Evolutionary conservation across 306 rosid genomes (phyloP).

Genomic region (Dryas alaskensis): DNA sequence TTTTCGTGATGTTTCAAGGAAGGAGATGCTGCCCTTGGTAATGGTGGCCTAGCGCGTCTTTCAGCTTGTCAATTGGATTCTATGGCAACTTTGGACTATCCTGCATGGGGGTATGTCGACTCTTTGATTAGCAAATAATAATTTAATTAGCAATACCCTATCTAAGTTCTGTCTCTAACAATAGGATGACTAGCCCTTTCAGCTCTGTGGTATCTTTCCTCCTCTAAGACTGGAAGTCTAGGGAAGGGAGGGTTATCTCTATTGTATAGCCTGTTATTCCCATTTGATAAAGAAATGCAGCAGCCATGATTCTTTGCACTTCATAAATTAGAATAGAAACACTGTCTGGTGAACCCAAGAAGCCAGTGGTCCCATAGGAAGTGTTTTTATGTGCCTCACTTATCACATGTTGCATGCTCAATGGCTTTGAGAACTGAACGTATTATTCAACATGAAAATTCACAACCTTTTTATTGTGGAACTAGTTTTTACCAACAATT

Average conservation of each 20-base stretch:
- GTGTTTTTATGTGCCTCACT: background rate
- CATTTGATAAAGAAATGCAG: background rate
- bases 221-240: slow-evolving; percentile 11
- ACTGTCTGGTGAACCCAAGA: background rate
- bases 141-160: background rate
- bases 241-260: background rate
- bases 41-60: slow-evolving; percentile 82
- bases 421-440: background rate
- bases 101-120: slow-evolving; percentile 71
- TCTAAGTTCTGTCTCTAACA: background rate
- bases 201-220: background rate
- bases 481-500: background rate
- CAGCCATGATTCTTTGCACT: background rate
- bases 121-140: background rate
- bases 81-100: slow-evolving; percentile 73
- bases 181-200: background rate
- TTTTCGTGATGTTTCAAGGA: slow-evolving; percentile 43
- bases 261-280: background rate
- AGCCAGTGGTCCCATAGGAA: background rate
- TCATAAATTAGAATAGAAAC: background rate
- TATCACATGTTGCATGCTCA: background rate
- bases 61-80: slow-evolving; percentile 82
- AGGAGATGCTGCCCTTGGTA: slow-evolving; percentile 80
- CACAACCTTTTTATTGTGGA: background rate
- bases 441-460: background rate